These are phyloP conservation scores for Penicillium sp. DNA, from an alignment of 2,329 filamentous ascomycete genomes.

Conservation along the genomic window DNA sequence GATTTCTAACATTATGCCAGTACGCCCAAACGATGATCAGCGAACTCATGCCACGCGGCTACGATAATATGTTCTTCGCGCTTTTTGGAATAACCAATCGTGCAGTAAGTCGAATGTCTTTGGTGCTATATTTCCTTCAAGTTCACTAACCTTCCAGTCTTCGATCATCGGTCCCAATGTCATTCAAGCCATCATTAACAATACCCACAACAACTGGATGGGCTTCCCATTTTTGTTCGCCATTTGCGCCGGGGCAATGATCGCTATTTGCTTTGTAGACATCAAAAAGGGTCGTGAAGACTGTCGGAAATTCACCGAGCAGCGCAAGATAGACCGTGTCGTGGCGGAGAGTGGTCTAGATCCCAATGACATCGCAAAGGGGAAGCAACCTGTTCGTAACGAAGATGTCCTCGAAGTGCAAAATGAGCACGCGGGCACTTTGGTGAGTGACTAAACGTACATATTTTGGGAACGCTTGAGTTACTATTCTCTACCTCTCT, in stretches of 20 bases:
- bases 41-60: conserved; percentile 45
- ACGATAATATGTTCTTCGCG: conserved; percentile 49
- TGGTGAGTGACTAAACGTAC: neutral
- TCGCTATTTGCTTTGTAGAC: conserved; percentile 43
- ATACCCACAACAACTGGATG: conserved; percentile 46
- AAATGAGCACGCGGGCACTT: neutral
- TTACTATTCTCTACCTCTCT: neutral
- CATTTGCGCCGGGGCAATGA: conserved; percentile 39
- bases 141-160: conserved; percentile 31
- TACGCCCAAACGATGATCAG: conserved; percentile 49
- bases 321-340: conserved; percentile 33
- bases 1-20: conserved; percentile 12
- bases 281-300: conserved; percentile 45
- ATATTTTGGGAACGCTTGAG: neutral
- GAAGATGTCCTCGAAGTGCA: neutral
- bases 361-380: conserved; percentile 19
- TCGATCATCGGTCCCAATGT: conserved; percentile 48
- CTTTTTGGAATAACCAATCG: conserved; percentile 48
- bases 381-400: conserved; percentile 3
- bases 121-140: neutral
- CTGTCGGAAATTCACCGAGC: conserved; percentile 39
- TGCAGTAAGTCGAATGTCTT: conserved; percentile 33
- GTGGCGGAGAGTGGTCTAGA: conserved; percentile 27
- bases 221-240: conserved; percentile 47
- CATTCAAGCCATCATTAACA: conserved; percentile 46